These are phyloP conservation scores for Aquilaria agallochum DNA, from an alignment of 441 rosid genomes.

Conservation along the genomic window DNA sequence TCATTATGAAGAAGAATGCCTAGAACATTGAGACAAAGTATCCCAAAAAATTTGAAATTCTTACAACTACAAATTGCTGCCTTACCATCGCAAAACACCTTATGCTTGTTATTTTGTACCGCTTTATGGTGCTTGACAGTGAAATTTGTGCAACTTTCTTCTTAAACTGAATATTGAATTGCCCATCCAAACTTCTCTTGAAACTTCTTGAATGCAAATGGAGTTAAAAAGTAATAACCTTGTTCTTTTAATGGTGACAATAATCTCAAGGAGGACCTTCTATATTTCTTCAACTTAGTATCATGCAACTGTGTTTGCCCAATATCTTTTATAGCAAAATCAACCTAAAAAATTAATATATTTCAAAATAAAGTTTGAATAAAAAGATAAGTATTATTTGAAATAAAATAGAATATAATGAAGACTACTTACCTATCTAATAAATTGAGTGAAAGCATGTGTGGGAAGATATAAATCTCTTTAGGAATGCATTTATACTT, in stretches of 20 bases:
- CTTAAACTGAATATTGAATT: neutral
- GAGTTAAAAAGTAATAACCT: too few species aligned
- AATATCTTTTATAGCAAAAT: neutral
- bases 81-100: neutral
- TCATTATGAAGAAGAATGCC: neutral
- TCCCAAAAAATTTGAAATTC: too few species aligned
- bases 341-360: neutral
- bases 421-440: neutral
- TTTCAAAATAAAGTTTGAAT: neutral
- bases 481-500: too few species aligned
- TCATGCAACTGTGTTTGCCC: neutral
- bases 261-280: neutral
- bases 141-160: neutral
- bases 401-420: neutral
- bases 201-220: neutral
- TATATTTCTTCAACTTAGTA: neutral
- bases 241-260: neutral
- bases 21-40: neutral
- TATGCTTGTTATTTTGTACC: neutral
- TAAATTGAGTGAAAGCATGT: neutral
- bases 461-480: neutral
- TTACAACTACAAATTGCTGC: neutral
- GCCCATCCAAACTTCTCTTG: neutral
- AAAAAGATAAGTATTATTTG: neutral
- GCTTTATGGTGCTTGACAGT: neutral